Base-by-base conservation (phyloP, 495 filamentous ascomycete genomes). In the Chlorociboria aeruginascens region DNA sequence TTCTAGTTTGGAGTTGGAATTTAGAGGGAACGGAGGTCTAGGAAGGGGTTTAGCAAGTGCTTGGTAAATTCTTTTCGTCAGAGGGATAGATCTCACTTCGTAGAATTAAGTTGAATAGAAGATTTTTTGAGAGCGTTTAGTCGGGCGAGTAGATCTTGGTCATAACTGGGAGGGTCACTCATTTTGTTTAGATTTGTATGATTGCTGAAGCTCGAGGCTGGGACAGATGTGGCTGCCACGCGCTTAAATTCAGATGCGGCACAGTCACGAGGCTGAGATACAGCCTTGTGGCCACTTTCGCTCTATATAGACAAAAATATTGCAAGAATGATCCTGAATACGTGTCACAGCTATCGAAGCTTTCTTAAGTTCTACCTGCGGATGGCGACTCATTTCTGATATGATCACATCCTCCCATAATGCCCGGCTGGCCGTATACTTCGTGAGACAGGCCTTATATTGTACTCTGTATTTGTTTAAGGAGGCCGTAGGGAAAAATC, bases 121-220 rank as follows among this genome's bases (percentile, higher is more conserved):
- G 66, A 66, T 38, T 58, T 56, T 43, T 62, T 64, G 29, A 68
- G 57, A 2, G 65, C 65, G 43, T 68, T 68, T 33, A 68, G 46
- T 13, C 66, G 58, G 17, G 56, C 50, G 10, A 68, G 50, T 20
- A 68, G 57, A 42, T 60, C 37, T 32, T 61, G 46, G 34, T 67
- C 65, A 16, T 57, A 50, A 36, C 39, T 47, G 25, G 56, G 56
- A 12, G 55, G 60, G 28, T 48, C 46, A 54, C 40, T 44, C 58
- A 61, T 61, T 50, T 51, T 51, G 43, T 17, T 16, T 39, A 6
- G 12, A 34, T 36, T 39, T 39, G 25, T 17, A 17, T 33, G 38
- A 6, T 29, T 34, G 29, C 10, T 32, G 2, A 4, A 25, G 20
- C 20, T 25, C 20, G 20, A 25, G 20, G 20, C 20, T 25, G 20